A percentile compares a stretch with the other conserved stretches of the same genome.
Conservation (phyloP, 2,329 filamentous ascomycete species). For the Sclerotinia sclerotiorum region DNA sequence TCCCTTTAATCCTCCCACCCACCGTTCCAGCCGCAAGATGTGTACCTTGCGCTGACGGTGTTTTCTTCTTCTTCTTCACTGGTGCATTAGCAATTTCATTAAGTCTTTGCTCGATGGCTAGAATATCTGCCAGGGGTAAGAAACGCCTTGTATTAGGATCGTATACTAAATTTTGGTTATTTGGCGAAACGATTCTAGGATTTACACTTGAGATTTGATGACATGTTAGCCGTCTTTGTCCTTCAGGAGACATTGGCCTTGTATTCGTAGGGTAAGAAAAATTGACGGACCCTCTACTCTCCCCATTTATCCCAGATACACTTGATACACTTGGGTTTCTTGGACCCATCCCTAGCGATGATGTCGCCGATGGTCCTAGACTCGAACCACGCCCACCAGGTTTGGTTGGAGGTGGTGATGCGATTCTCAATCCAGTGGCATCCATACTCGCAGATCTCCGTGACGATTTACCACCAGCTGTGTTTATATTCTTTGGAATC, state of each 20-base stretch:
- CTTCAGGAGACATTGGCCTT: slow-evolving; percentile 37
- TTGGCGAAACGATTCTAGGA: slow-evolving; percentile 34
- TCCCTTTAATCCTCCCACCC: slow-evolving; percentile 51
- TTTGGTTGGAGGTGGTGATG: slow-evolving; percentile 37
- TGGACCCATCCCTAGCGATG: slow-evolving; percentile 32
- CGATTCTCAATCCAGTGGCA: slow-evolving; percentile 38
- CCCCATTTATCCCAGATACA: slow-evolving; percentile 45
- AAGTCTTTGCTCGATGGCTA: slow-evolving; percentile 45
- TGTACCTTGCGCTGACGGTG: slow-evolving; percentile 40
- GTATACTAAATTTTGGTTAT: slow-evolving; percentile 55
- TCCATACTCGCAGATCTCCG: slow-evolving; percentile 43
- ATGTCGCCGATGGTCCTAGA: slow-evolving; percentile 32
- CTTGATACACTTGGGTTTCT: slow-evolving; percentile 35
- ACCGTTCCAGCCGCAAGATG: slow-evolving; percentile 53
- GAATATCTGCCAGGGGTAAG: slow-evolving; percentile 50
- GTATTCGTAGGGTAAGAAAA: slow-evolving; percentile 52
- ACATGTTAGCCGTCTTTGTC: slow-evolving; percentile 40
- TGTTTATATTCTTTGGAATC: slow-evolving; percentile 57
- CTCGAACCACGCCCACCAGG: slow-evolving; percentile 38
- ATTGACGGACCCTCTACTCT: slow-evolving; percentile 49
- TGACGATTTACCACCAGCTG: slow-evolving; percentile 33
- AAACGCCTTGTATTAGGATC: slow-evolving; percentile 66
- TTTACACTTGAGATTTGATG: slow-evolving; percentile 35
- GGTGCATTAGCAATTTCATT: slow-evolving; percentile 43
- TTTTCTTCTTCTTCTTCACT: slow-evolving; percentile 44